A percentile compares a stretch with the other conserved stretches of the same genome.
These are phyloP conservation scores for Phaseolus coccineus DNA, from an alignment of 331 rosid species.

Conservation along the genomic window DNA sequence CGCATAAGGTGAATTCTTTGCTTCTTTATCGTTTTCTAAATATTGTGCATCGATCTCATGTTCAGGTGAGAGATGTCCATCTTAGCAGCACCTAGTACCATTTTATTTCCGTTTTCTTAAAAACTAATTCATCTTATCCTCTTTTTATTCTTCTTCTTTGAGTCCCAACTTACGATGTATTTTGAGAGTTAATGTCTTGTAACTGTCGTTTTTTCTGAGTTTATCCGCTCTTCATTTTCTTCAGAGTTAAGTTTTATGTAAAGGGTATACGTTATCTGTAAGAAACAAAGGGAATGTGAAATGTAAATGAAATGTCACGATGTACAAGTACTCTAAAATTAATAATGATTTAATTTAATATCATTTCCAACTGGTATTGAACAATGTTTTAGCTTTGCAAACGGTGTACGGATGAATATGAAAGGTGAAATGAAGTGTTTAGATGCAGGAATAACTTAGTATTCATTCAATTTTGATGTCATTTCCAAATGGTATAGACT, in stretches of 20 bases:
- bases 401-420: background rate
- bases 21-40: background rate
- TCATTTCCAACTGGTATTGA: background rate
- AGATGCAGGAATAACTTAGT: background rate
- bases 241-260: background rate
- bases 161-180: background rate
- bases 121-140: background rate
- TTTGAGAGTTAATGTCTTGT: background rate
- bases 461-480: background rate
- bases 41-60: background rate
- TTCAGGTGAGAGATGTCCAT: background rate
- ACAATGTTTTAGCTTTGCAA: background rate
- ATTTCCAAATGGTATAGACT: background rate
- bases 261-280: background rate
- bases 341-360: background rate
- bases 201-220: too few relatives aligned
- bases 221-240: background rate
- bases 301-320: background rate
- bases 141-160: background rate
- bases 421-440: background rate
- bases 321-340: background rate
- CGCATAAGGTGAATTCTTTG: background rate
- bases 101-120: background rate
- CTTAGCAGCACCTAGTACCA: background rate
- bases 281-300: background rate